Evolutionary conservation across 768 basidiomycete genomes (phyloP).

Genomic region (Podaxis mareebaensis): DNA sequence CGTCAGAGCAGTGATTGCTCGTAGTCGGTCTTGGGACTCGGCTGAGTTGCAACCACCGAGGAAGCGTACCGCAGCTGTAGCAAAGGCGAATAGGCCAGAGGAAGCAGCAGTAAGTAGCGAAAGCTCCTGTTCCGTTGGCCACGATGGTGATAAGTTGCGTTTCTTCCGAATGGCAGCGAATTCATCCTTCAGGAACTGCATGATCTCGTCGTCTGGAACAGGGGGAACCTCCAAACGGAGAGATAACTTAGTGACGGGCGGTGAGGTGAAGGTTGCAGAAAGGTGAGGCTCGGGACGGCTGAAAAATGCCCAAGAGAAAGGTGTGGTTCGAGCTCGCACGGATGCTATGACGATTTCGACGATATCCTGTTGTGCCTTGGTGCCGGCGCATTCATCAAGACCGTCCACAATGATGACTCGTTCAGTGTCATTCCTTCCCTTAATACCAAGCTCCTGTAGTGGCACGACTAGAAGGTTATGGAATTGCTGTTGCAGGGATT

Average conservation of each 20-base stretch:
- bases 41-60: neutral
- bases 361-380: neutral
- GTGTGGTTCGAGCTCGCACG: neutral
- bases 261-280: neutral
- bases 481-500: constrained; percentile 3
- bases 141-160: neutral
- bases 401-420: constrained; percentile 7
- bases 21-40: neutral
- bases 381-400: constrained; percentile 8
- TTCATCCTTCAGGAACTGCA: neutral
- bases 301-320: neutral
- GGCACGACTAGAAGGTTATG: constrained; percentile 1
- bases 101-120: constrained; percentile 1
- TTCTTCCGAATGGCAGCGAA: neutral
- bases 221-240: neutral
- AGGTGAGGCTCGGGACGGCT: neutral
- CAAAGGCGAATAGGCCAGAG: constrained; percentile 8
- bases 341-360: neutral
- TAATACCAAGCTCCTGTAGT: neutral
- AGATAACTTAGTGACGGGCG: neutral
- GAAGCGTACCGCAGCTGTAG: constrained; percentile 11
- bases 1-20: neutral
- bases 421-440: neutral
- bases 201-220: neutral
- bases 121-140: constrained; percentile 8